Conservation (phyloP, 148 eudicot genomes). For the Amaranthus cruentus region DNA sequence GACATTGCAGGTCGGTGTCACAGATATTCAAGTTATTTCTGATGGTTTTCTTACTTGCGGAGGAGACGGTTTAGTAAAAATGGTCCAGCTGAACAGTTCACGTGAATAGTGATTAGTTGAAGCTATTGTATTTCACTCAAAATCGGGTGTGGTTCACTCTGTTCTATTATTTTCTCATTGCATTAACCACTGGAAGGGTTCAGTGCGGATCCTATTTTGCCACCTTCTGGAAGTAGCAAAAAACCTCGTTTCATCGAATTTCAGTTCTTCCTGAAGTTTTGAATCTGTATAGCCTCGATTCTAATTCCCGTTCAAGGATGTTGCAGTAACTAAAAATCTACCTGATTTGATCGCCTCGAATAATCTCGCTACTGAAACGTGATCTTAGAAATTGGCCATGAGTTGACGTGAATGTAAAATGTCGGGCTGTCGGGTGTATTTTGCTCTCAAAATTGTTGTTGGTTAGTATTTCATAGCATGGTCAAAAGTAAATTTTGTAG, state of each 20-base stretch:
- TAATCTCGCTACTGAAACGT: neutral
- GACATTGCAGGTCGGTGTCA: constrained; percentile 65
- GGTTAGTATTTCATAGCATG: neutral
- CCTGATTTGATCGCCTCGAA: neutral
- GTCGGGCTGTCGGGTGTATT: no score
- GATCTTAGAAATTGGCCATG: neutral
- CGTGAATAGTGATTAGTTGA: neutral
- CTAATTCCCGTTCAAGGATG: neutral
- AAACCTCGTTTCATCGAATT: neutral
- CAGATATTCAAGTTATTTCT: constrained; percentile 73
- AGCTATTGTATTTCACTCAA: neutral
- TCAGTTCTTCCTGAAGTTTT: neutral
- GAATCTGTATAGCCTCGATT: neutral
- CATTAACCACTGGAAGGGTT: neutral
- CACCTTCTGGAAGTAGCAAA: neutral
- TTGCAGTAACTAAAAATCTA: neutral
- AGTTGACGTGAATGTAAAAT: no score
- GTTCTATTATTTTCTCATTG: neutral
- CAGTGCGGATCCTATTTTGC: neutral
- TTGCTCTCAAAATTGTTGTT: neutral
- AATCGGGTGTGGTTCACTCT: neutral
- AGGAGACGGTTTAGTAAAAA: constrained; percentile 77
- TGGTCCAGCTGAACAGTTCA: constrained; percentile 43
- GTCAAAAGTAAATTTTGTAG: constrained; percentile 3
- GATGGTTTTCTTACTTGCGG: constrained; percentile 82